Evolutionary conservation across 2,329 filamentous ascomycete genomes (phyloP).

Genomic region (Trichophyton mentagrophytes): DNA sequence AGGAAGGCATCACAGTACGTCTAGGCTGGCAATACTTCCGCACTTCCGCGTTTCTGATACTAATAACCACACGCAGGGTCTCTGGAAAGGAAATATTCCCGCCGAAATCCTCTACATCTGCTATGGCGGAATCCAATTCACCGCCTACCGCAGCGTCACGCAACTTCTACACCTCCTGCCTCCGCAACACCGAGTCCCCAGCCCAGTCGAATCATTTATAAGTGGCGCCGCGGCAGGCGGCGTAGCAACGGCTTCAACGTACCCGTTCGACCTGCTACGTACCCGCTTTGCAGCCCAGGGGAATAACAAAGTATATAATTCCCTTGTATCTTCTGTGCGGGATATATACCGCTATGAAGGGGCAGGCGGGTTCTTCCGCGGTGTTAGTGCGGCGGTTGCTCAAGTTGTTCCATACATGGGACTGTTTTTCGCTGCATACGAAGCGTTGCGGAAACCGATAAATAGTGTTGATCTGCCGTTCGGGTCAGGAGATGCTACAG

Average conservation of each 20-base stretch:
- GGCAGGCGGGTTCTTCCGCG: constrained; percentile 68
- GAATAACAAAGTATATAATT: constrained; percentile 61
- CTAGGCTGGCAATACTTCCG: neutral
- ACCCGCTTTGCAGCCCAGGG: constrained; percentile 97
- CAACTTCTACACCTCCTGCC: constrained; percentile 48
- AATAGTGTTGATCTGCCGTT: constrained; percentile 47
- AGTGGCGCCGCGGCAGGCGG: constrained; percentile 74
- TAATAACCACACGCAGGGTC: constrained; percentile 32
- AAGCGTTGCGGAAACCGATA: constrained; percentile 54
- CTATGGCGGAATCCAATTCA: constrained; percentile 84
- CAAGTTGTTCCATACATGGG: constrained; percentile 97
- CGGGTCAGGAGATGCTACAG: constrained; percentile 69
- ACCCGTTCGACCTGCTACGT: constrained; percentile 82
- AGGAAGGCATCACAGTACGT: constrained; percentile 63
- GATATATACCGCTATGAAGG: constrained; percentile 71
- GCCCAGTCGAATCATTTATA: constrained; percentile 64
- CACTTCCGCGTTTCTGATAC: neutral
- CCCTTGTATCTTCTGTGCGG: constrained; percentile 53
- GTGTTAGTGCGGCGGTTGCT: constrained; percentile 63
- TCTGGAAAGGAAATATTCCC: constrained; percentile 98
- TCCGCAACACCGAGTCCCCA: constrained; percentile 42
- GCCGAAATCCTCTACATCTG: constrained; percentile 88
- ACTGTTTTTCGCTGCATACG: constrained; percentile 84
- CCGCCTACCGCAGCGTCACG: constrained; percentile 65
- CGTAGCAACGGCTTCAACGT: constrained; percentile 68